Evolutionary conservation across 805 yeast species (phyloP).

Genomic region (Candida vaughaniae): DNA sequence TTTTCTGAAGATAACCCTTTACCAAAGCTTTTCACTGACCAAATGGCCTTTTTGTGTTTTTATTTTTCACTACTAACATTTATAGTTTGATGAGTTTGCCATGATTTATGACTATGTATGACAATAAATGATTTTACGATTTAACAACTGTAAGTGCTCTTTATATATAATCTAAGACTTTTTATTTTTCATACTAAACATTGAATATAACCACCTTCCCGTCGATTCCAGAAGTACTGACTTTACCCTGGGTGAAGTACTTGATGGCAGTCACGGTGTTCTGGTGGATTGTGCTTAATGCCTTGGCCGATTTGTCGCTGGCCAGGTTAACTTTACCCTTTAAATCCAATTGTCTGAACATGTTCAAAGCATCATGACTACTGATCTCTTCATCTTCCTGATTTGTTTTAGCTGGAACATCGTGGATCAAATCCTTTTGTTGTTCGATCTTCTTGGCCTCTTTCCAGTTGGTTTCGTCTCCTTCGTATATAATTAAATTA

Average conservation of each 20-base stretch:
- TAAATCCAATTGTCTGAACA: constrained; percentile 93
- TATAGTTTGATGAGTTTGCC: constrained; percentile 1
- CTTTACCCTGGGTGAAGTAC: constrained; percentile 44
- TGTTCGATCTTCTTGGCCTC: constrained; percentile 57
- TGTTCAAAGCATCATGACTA: constrained; percentile 79
- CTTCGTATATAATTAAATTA: constrained; percentile 83
- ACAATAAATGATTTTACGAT: neutral
- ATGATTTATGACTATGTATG: neutral
- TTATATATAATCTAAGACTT: no score
- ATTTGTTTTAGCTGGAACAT: constrained; percentile 35
- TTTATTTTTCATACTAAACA: constrained; percentile 12
- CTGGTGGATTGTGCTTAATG: constrained; percentile 79
- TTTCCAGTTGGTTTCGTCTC: constrained; percentile 62
- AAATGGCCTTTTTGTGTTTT: neutral
- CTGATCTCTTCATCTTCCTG: constrained; percentile 48
- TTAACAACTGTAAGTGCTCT: neutral
- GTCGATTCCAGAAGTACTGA: constrained; percentile 78
- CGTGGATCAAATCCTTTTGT: constrained; percentile 44
- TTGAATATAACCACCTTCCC: constrained; percentile 83
- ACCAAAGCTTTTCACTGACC: constrained; percentile 53
- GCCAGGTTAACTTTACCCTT: constrained; percentile 70
- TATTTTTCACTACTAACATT: constrained; percentile 3
- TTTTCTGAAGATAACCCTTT: constrained; percentile 68
- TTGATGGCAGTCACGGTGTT: constrained; percentile 77
- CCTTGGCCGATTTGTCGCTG: constrained; percentile 28